phyloP scores from a whole-genome alignment of 495 filamentous ascomycete species.

The Tuber aestivum region DNA sequence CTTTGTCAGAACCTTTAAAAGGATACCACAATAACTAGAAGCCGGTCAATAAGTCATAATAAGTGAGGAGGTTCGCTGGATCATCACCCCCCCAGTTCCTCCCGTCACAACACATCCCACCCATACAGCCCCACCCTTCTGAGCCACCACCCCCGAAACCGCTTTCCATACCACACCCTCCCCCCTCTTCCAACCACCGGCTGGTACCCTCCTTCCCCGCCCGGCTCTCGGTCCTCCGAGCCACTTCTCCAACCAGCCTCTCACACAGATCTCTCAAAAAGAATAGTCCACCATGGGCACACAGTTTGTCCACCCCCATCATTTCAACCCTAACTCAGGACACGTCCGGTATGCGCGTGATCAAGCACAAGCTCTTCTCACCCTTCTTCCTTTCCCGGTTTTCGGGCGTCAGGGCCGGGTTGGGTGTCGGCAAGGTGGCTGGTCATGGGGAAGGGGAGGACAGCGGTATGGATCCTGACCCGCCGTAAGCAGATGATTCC shows the following conservation, averaged over 20 bases:
- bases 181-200: background rate
- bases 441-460: constrained; percentile 9
- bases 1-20: too few relatives aligned
- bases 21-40: too few relatives aligned
- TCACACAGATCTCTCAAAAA: constrained; percentile 66
- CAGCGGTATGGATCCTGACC: background rate
- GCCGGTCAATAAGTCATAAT: too few relatives aligned
- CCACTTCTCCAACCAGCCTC: constrained; percentile 67
- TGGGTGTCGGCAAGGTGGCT: background rate
- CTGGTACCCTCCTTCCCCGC: constrained; percentile 49
- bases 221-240: constrained; percentile 64
- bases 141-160: too few relatives aligned
- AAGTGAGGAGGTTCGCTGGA: too few relatives aligned
- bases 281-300: constrained; percentile 79
- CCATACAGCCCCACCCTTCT: too few relatives aligned
- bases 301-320: constrained; percentile 75
- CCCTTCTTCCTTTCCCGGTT: constrained; percentile 45
- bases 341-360: constrained; percentile 58
- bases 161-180: too few relatives aligned
- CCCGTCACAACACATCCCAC: too few relatives aligned
- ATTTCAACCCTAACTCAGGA: constrained; percentile 73
- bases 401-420: background rate
- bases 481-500: too few relatives aligned
- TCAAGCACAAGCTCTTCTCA: constrained; percentile 69
- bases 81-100: too few relatives aligned